phyloP scores from a whole-genome alignment of 2,329 filamentous ascomycete genomes.

The Colletotrichum salicis region DNA sequence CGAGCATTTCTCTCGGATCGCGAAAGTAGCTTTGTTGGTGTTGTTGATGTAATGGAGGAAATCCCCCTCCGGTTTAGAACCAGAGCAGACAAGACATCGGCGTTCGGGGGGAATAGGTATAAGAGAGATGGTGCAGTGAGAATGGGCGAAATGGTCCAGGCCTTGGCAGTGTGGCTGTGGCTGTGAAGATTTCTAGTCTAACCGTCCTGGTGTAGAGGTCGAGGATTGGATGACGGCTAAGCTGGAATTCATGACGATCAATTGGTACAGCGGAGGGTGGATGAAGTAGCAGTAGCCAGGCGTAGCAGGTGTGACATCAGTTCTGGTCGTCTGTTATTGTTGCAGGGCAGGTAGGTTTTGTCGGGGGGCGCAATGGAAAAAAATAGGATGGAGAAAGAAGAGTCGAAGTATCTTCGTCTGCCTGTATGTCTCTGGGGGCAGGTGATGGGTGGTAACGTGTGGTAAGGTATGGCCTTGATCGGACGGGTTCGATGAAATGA shows the following conservation, averaged over 20 bases:
- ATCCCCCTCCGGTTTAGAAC: slow-evolving; percentile 2
- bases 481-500: slow-evolving; percentile 14
- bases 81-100: slow-evolving; percentile 19
- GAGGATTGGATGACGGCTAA: slow-evolving; percentile 32
- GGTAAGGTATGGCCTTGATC: background rate
- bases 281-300: background rate
- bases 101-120: slow-evolving; percentile 8
- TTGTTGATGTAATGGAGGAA: background rate
- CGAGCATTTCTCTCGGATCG: slow-evolving; percentile 44
- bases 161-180: slow-evolving; percentile 26
- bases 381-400: slow-evolving; percentile 7
- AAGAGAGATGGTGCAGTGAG: background rate
- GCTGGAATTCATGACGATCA: slow-evolving; percentile 32
- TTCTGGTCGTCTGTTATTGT: slow-evolving; percentile 6
- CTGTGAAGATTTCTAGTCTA: slow-evolving; percentile 33
- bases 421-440: background rate
- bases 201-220: slow-evolving; percentile 29
- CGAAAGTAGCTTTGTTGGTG: slow-evolving; percentile 4
- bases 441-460: background rate
- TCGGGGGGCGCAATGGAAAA: background rate
- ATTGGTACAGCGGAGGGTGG: slow-evolving; percentile 16
- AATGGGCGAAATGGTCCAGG: slow-evolving; percentile 25
- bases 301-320: slow-evolving; percentile 22
- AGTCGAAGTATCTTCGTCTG: background rate
- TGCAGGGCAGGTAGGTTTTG: background rate